Evolutionary conservation across 139 green algal species (phyloP).

Genomic region (Tetraselmis chui): DNA sequence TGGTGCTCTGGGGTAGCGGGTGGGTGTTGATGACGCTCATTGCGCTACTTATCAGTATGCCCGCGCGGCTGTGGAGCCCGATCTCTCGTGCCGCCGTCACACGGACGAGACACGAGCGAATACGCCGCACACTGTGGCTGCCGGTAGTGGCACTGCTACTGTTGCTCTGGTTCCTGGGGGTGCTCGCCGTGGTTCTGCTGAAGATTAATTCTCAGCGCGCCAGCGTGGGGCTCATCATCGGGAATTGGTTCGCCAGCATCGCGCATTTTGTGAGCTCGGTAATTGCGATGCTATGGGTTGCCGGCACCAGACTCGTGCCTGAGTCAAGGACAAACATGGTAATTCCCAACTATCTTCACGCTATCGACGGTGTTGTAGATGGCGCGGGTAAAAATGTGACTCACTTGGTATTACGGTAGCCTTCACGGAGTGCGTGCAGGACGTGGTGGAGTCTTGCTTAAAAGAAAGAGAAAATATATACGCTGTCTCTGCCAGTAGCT

Average conservation of each 20-base stretch:
- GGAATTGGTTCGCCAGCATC: background rate
- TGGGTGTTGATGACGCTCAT: background rate
- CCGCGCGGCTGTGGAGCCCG: background rate
- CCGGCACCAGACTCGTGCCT: no score
- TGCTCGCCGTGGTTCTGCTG: background rate
- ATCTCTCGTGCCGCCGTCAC: background rate
- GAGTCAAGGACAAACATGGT: no score
- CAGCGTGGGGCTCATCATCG: background rate
- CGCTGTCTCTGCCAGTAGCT: no score
- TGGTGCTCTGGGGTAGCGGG: background rate
- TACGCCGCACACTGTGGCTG: background rate
- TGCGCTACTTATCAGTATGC: background rate
- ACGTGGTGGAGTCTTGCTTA: no score
- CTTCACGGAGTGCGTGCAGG: no score
- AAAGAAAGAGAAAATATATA: no score
- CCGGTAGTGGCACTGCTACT: background rate
- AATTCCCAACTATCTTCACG: no score
- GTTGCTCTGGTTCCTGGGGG: background rate
- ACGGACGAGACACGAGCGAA: background rate
- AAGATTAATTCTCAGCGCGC: background rate
- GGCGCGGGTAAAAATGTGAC: no score
- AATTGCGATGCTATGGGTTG: background rate
- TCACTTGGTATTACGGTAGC: no score
- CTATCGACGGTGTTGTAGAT: no score
- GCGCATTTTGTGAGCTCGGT: background rate